Evolutionary conservation across 768 basidiomycete species (phyloP), one percentile per base, ranked within the genome.

Genomic region (Tulasnella calospora): DNA sequence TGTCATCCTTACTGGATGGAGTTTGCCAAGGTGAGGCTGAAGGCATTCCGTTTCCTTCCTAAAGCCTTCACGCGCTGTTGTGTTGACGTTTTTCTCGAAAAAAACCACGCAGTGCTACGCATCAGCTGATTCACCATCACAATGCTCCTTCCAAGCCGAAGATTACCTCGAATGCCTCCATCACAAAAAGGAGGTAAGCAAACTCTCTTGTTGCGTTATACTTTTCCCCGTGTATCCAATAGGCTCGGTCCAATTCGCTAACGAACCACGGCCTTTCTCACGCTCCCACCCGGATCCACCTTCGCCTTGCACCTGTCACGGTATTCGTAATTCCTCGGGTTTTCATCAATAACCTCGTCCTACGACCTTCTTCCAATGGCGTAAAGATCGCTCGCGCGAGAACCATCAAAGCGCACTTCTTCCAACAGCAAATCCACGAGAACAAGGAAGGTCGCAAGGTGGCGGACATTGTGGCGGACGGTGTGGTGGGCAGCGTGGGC

Each of bases 1-100:
- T 98, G 96, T 85, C 96, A 96, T 84, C 87, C 90, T 17, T 94
- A 92, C 86, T 97, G 95, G 95, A 95, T 96, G 82, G 94, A 96
- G 84, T 93, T 94, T 85, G 88, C 90, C 81, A 92, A 91, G 83
- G 92, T 92, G 71, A 55, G 61, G 46, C 12, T 33, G 21, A 46
- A 12, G 13, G 19, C 6, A 4, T 71, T 77, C 79, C 46, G 76
- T 76, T 79, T 70, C 13, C 27, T 74, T 35, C 15, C 30, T 73
- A 40, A 21, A 23, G 44, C 19, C 44, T 19, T 46, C 44, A 46
- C 44, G 44, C 44, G 44, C 6, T 46, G 7, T 38, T 21, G 33
- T 44, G 70, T 51, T 47, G 23, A 71, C 41, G 35, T 36, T 69
- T 2, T 8, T 23, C 30, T 46, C 35, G 35, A 30, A 61, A 36